Evolutionary conservation across 1,139 yeast species (phyloP).

Genomic region (Geotrichum siamense): DNA sequence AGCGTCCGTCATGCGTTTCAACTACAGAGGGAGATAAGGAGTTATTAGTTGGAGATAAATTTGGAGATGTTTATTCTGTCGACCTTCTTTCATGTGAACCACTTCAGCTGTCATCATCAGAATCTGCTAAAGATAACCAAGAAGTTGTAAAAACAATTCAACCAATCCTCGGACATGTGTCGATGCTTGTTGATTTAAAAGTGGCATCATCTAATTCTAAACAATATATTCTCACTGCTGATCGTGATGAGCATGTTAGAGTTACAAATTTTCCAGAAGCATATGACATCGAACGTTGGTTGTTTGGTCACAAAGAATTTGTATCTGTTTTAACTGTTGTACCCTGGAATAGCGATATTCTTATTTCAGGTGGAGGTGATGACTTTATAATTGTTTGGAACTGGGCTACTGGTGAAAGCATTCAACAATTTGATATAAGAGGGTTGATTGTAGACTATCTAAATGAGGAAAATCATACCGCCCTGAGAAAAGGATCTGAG

Average conservation of each 20-base stretch:
- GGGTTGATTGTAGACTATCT: constrained; percentile 25
- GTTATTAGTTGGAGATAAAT: constrained; percentile 84
- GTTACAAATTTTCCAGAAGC: constrained; percentile 78
- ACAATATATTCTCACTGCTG: constrained; percentile 67
- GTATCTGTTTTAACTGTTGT: constrained; percentile 58
- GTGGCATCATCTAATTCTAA: constrained; percentile 40
- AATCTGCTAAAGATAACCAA: constrained; percentile 14
- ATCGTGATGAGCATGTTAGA: constrained; percentile 93
- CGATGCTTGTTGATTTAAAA: constrained; percentile 79
- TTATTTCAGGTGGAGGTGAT: constrained; percentile 91
- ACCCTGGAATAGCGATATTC: constrained; percentile 40
- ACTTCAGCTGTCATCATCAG: constrained; percentile 18
- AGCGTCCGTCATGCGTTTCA: constrained; percentile 82
- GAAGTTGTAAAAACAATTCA: constrained; percentile 26
- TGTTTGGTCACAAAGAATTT: constrained; percentile 83
- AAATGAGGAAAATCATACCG: constrained; percentile 21
- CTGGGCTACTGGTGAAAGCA: constrained; percentile 49
- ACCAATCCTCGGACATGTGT: constrained; percentile 91
- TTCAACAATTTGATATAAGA: constrained; percentile 46
- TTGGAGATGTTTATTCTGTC: constrained; percentile 83
- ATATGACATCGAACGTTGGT: constrained; percentile 69
- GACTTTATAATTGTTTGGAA: constrained; percentile 69
- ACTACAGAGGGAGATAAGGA: constrained; percentile 42
- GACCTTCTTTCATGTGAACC: constrained; percentile 31
- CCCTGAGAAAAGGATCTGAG: constrained; percentile 21